Evolutionary conservation across 352 stramenopile genomes (phyloP), one percentile per base, ranked within the genome.

Genomic region (Pythium dissotocum): DNA sequence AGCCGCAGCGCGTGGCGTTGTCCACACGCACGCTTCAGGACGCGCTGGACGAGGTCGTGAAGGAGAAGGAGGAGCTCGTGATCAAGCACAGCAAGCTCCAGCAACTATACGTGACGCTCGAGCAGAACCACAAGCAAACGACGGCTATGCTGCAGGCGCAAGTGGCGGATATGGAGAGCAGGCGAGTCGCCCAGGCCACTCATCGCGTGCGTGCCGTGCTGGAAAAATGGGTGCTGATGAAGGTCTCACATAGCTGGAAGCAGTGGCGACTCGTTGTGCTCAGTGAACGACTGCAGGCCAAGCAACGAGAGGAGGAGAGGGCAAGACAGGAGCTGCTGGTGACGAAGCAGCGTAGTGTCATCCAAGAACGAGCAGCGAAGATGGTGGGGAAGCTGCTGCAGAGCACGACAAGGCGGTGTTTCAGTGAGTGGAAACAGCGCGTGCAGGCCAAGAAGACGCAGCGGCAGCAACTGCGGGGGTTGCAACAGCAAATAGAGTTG

Each of bases 51-150:
- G 73, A 78, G 16, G 73, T 78, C 2, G 57, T 89, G 33, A 61
- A 80, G 16, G 83, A 92, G 52, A 91, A 93, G 55, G 83, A 91
- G n/a, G 80, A 88, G 62, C 67, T 95, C 13, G 68, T 63, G 4
- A 63, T 83, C 16, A 64, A 78, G 9, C 81, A 83, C 56, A 68
- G 59, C 0, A 66, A 76, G 40, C 72, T 90, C 1, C 75, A 78
- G 32, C 49, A 80, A 16, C 53, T 78, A 7, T 79, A 79, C 67
- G 58, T 65, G 6, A 58, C 62, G 14, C 66, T 87, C 9, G 67
- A 89, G 7, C 59, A 56, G 0, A 69, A 86, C 0, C 65, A 80
- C 10, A 32, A 35, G 18, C 48, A 73, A 7, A 68, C 63, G 30
- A 56, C 76, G 6, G 28, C 72, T 24, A 36, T 18, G 9, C 71